Evolutionary conservation across 2,329 filamentous ascomycete species (phyloP).

Genomic region (Trichoderma harzianum): DNA sequence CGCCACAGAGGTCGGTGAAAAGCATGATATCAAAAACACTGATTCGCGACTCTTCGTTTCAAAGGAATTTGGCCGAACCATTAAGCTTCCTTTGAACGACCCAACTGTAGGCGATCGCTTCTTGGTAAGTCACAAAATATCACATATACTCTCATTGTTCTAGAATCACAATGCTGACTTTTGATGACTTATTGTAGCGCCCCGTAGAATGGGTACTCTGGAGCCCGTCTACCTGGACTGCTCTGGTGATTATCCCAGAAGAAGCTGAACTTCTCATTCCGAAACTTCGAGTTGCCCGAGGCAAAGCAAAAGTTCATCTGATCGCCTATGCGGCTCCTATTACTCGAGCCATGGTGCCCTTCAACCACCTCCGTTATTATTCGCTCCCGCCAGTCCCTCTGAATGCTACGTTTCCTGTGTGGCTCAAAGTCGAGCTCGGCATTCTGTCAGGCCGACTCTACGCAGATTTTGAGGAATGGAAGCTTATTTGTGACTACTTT

Average conservation of each 20-base stretch:
- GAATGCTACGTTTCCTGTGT: constrained; percentile 42
- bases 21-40: constrained; percentile 25
- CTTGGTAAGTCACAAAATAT: constrained; percentile 14
- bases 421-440: constrained; percentile 57
- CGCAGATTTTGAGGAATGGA: constrained; percentile 49
- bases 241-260: constrained; percentile 58
- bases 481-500: constrained; percentile 25
- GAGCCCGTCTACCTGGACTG: constrained; percentile 44
- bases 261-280: constrained; percentile 57
- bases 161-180: background rate
- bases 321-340: constrained; percentile 58
- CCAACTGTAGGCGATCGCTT: constrained; percentile 1
- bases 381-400: constrained; percentile 45
- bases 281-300: constrained; percentile 30
- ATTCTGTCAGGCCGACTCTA: constrained; percentile 61
- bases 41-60: constrained; percentile 36
- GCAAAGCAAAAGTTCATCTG: constrained; percentile 38
- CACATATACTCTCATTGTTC: background rate
- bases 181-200: constrained; percentile 27
- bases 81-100: background rate
- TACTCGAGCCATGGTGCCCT: constrained; percentile 57
- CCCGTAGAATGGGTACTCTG: constrained; percentile 62
- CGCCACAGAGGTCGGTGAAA: constrained; percentile 33
- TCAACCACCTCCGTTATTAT: constrained; percentile 54
- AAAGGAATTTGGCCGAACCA: constrained; percentile 21